phyloP scores from a whole-genome alignment of 164 flowering plant species.

The Platanus orientalis region DNA sequence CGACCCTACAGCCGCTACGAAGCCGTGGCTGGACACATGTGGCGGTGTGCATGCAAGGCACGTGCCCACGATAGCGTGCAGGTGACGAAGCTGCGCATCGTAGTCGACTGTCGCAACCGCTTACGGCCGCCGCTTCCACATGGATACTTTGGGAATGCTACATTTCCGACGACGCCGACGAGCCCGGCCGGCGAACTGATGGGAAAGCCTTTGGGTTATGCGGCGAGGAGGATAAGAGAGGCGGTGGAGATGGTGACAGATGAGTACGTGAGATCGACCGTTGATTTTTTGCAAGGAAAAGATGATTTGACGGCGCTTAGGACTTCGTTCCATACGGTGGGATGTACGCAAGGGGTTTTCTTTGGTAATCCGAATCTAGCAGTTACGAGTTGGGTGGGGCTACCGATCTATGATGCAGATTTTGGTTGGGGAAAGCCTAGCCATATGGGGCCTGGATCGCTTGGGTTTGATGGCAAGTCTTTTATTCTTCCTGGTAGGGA shows the following conservation, averaged over 20 bases:
- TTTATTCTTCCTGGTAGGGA: too few relatives aligned
- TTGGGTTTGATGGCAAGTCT: too few relatives aligned
- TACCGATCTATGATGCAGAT: conserved; percentile 24
- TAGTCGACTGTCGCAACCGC: conserved; percentile 20
- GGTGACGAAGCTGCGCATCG: conserved; percentile 11
- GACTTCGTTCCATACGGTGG: too few relatives aligned
- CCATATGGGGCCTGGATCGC: conserved; percentile 36
- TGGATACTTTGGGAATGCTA: conserved; percentile 30
- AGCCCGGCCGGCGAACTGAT: conserved; percentile 18
- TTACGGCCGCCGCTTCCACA: conserved; percentile 23
- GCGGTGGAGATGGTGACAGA: conserved; percentile 8
- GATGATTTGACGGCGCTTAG: conserved; percentile 5
- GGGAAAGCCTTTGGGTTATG: conserved; percentile 16
- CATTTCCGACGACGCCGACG: conserved; percentile 4
- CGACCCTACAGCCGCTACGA: conserved; percentile 23
- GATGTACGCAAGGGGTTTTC: too few relatives aligned
- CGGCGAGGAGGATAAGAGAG: too few relatives aligned
- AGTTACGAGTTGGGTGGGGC: conserved; percentile 29
- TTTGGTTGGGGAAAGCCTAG: conserved; percentile 55
- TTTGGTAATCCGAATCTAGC: conserved; percentile 30
- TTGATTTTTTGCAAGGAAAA: conserved; percentile 4
- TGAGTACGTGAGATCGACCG: conserved; percentile 17
- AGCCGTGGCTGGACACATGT: conserved; percentile 22
- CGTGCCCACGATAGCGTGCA: conserved; percentile 36
- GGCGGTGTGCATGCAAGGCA: too few relatives aligned